A percentile compares a stretch with the other conserved stretches of the same genome.
Conservation (phyloP, 495 filamentous ascomycete genomes). For the Tuber indicum region DNA sequence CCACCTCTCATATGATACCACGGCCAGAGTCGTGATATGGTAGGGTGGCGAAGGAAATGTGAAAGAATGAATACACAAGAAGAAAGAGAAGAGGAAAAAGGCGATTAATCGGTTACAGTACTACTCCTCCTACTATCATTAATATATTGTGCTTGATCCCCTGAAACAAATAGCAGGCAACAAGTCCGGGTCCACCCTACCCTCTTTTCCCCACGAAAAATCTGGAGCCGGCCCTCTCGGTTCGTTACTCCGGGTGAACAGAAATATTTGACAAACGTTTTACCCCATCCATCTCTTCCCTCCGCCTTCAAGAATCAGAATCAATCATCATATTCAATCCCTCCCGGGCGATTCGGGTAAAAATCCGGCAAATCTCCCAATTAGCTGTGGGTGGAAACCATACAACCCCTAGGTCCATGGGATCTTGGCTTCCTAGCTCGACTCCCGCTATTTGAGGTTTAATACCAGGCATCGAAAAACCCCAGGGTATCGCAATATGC, state of each 20-base stretch:
- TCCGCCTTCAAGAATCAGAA: not conserved
- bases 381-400: not conserved
- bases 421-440: not conserved
- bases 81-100: not conserved
- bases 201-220: not conserved
- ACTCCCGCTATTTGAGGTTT: not conserved
- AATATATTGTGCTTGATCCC: not conserved
- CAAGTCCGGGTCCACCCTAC: not conserved
- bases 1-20: not conserved
- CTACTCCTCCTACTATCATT: not conserved
- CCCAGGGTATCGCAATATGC: not conserved
- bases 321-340: not conserved
- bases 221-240: not conserved
- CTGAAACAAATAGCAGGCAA: not conserved
- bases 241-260: not conserved
- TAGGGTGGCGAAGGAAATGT: not conserved
- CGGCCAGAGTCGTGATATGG: not conserved
- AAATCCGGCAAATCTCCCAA: not conserved
- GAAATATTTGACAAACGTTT: not conserved
- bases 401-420: not conserved
- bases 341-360: not conserved
- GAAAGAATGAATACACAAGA: not conserved
- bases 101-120: not conserved
- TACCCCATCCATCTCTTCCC: not conserved
- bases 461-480: not conserved